These are phyloP conservation scores for Ceratocystis colombiana DNA, from an alignment of 2,329 filamentous ascomycete genomes.

Conservation along the genomic window DNA sequence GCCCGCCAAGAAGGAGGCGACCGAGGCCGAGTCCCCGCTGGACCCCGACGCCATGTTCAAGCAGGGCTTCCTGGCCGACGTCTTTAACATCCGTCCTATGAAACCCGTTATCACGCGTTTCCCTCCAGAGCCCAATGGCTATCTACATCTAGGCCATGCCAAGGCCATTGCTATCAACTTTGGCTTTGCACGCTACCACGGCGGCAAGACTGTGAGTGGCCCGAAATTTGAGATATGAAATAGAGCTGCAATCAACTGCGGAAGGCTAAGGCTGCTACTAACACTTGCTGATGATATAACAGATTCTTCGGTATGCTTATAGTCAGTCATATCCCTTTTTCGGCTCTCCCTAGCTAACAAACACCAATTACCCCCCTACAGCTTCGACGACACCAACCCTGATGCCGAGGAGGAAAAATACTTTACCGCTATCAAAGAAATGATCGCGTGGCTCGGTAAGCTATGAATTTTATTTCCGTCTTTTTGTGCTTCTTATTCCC, in stretches of 20 bases:
- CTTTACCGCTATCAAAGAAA: conserved; percentile 80
- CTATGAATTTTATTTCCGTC: background rate
- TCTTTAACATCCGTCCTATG: conserved; percentile 57
- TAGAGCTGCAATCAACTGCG: background rate
- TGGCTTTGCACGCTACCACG: conserved; percentile 78
- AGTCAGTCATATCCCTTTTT: background rate
- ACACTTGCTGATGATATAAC: background rate
- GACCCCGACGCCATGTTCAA: conserved; percentile 66
- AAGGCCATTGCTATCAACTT: conserved; percentile 97
- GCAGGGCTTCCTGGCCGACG: conserved; percentile 62
- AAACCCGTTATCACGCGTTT: conserved; percentile 60
- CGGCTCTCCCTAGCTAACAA: background rate
- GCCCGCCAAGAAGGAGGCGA: conserved; percentile 39
- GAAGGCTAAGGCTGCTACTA: background rate
- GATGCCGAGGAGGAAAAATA: conserved; percentile 85
- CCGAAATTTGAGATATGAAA: conserved; percentile 3
- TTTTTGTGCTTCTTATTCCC: background rate
- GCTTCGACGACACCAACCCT: conserved; percentile 94
- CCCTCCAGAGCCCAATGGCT: conserved; percentile 85
- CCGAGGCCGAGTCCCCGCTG: conserved; percentile 31
- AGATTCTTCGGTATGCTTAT: conserved; percentile 25
- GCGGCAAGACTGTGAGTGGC: conserved; percentile 46
- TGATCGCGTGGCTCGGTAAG: conserved; percentile 67
- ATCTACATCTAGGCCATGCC: conserved; percentile 83
- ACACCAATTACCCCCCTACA: background rate